Evolutionary conservation across 345 rosid species (phyloP).

Genomic region (Corchorus capsularis): DNA sequence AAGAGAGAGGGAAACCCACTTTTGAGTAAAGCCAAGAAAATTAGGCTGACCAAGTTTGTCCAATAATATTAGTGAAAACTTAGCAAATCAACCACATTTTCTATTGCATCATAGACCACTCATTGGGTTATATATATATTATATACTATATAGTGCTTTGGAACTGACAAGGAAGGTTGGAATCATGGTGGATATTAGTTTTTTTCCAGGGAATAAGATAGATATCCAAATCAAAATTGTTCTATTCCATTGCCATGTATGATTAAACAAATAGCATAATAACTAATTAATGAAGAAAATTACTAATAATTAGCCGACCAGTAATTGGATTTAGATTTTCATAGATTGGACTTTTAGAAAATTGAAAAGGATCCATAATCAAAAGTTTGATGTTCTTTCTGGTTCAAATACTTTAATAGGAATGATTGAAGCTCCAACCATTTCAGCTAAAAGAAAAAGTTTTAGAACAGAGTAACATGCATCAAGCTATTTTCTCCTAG

Average conservation of each 20-base stretch:
- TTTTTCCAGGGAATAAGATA: not conserved
- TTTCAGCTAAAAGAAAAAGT: too few relatives aligned
- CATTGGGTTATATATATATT: too few relatives aligned
- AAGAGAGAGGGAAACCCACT: not conserved
- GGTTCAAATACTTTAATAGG: not conserved
- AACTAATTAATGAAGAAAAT: not conserved
- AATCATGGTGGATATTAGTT: not conserved
- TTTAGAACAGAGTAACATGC: not conserved
- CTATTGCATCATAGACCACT: slow-evolving; percentile 17
- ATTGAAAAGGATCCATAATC: too few relatives aligned
- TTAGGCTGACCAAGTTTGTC: not conserved
- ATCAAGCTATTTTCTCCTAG: not conserved
- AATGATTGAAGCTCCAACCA: too few relatives aligned
- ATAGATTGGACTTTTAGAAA: too few relatives aligned
- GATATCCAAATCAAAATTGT: not conserved
- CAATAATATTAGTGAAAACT: not conserved
- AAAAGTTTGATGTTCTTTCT: not conserved
- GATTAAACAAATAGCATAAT: not conserved
- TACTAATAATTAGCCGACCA: not conserved
- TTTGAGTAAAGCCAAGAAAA: not conserved
- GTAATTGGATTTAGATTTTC: not conserved
- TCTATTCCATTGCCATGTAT: not conserved
- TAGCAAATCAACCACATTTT: not conserved
- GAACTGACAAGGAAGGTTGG: not conserved
- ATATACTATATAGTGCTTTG: slow-evolving; percentile 5